Conservation (phyloP, 1,284 basidiomycete species). For the Rhodotorula sp. region DNA sequence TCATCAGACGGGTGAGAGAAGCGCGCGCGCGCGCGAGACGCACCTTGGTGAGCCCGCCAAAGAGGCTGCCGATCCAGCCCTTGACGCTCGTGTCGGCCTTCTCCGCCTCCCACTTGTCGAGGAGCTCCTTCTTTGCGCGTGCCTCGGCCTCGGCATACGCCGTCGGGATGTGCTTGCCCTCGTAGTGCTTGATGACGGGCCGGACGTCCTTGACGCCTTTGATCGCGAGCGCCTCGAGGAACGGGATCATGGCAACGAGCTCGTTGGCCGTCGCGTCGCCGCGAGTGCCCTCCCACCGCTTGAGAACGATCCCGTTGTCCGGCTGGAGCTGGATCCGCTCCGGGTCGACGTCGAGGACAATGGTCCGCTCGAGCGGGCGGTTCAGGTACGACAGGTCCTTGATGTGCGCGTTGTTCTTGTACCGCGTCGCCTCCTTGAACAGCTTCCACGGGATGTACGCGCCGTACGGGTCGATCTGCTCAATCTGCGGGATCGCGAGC, state of each 20-base stretch:
- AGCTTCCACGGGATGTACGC: slow-evolving; percentile 87
- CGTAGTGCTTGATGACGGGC: slow-evolving; percentile 79
- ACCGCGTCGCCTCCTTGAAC: slow-evolving; percentile 84
- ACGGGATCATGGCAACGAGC: slow-evolving; percentile 87
- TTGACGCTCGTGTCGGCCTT: slow-evolving; percentile 49
- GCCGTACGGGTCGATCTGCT: slow-evolving; percentile 92
- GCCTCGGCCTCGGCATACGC: slow-evolving; percentile 88
- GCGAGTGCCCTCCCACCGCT: slow-evolving; percentile 85
- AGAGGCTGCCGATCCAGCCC: slow-evolving; percentile 61
- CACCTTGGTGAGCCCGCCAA: slow-evolving; percentile 58
- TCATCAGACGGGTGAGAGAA: slow-evolving; percentile 11
- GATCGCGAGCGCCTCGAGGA: slow-evolving; percentile 70
- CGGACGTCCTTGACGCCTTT: slow-evolving; percentile 68
- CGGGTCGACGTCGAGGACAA: slow-evolving; percentile 81
- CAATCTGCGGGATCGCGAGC: slow-evolving; percentile 86
- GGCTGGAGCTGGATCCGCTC: slow-evolving; percentile 79
- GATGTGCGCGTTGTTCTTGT: slow-evolving; percentile 73
- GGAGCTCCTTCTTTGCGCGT: slow-evolving; percentile 70
- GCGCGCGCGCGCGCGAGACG: slow-evolving; percentile 47
- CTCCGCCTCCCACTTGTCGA: slow-evolving; percentile 79
- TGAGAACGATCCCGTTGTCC: slow-evolving; percentile 83
- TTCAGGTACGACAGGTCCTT: slow-evolving; percentile 94
- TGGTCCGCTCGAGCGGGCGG: slow-evolving; percentile 86
- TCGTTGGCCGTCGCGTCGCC: slow-evolving; percentile 56
- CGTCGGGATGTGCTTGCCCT: slow-evolving; percentile 80